These are phyloP conservation scores for Suillus plorans DNA, from an alignment of 768 basidiomycete species.

Conservation along the genomic window DNA sequence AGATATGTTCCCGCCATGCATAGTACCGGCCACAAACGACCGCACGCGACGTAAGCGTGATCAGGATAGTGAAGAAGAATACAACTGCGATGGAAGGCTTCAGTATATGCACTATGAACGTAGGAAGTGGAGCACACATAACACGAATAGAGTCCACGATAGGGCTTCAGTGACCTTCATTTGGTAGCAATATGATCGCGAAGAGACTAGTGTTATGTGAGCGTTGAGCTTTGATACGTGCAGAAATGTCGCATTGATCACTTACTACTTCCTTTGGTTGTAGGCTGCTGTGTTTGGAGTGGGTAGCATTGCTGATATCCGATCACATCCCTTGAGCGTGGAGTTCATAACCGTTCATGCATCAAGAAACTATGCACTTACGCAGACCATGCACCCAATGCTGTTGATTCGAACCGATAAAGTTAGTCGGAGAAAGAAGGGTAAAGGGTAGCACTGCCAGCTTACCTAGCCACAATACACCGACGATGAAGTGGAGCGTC, in stretches of 20 bases:
- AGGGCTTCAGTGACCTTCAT: constrained; percentile 80
- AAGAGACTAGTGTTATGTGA: constrained; percentile 44
- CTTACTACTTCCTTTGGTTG: constrained; percentile 58
- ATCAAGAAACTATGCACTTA: constrained; percentile 33
- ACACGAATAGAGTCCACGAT: constrained; percentile 70
- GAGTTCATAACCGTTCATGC: constrained; percentile 8
- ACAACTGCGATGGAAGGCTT: constrained; percentile 30
- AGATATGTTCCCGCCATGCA: constrained; percentile 35
- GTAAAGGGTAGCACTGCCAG: constrained; percentile 8
- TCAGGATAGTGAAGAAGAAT: constrained; percentile 53
- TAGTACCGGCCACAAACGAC: constrained; percentile 33
- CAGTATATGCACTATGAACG: neutral
- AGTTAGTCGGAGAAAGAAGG: constrained; percentile 5
- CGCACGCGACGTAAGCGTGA: constrained; percentile 50
- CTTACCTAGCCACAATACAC: constrained; percentile 70
- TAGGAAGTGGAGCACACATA: constrained; percentile 35
- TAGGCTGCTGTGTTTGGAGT: constrained; percentile 43
- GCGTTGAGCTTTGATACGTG: neutral
- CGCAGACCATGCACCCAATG: constrained; percentile 76
- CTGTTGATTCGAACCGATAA: constrained; percentile 34
- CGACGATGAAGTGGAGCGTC: constrained; percentile 50
- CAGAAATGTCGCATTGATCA: constrained; percentile 2
- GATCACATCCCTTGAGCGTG: constrained; percentile 59
- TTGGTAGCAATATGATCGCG: constrained; percentile 64
- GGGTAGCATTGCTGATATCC: constrained; percentile 60